Percentiles rank a stretch among this genome's conserved stretches.
These are phyloP conservation scores for Starmerella apicola DNA, from an alignment of 805 yeast genomes.

Conservation along the genomic window DNA sequence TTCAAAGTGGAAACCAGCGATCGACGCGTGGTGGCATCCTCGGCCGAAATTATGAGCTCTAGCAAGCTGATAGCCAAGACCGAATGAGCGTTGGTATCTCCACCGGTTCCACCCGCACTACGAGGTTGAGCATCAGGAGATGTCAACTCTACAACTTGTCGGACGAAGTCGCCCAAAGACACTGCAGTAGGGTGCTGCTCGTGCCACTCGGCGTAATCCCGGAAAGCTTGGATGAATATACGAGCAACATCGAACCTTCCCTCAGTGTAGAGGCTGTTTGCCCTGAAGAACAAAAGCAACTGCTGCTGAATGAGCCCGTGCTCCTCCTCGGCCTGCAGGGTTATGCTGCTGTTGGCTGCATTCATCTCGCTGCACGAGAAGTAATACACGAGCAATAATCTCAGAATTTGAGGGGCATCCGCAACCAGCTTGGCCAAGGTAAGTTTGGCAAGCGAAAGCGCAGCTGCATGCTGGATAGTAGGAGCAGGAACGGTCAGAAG, in stretches of 20 bases:
- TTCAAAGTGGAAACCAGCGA: conserved; percentile 5
- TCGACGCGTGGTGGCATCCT: conserved; percentile 3
- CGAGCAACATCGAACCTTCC: conserved; percentile 33
- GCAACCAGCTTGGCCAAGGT: conserved; percentile 58
- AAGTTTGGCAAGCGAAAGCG: conserved; percentile 76
- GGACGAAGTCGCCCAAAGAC: conserved; percentile 34
- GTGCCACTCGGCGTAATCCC: conserved; percentile 24
- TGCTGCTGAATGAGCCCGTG: conserved; percentile 33
- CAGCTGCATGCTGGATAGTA: conserved; percentile 63
- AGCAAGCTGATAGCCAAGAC: conserved; percentile 7
- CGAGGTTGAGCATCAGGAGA: conserved; percentile 38
- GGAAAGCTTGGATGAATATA: conserved; percentile 4
- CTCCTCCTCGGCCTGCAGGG: background rate
- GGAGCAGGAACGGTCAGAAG: conserved; percentile 36
- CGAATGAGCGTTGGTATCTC: conserved; percentile 8
- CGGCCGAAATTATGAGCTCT: background rate
- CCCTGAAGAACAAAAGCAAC: conserved; percentile 27
- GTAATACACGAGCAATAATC: conserved; percentile 57
- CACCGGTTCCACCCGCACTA: background rate
- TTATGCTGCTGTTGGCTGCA: conserved; percentile 22
- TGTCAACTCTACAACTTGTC: conserved; percentile 69
- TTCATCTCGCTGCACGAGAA: conserved; percentile 57
- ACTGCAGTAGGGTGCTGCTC: conserved; percentile 26
- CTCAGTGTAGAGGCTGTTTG: conserved; percentile 29
- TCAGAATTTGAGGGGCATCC: conserved; percentile 42